phyloP scores from a whole-genome alignment of 768 basidiomycete species.

The Lentinula guzmanii region DNA sequence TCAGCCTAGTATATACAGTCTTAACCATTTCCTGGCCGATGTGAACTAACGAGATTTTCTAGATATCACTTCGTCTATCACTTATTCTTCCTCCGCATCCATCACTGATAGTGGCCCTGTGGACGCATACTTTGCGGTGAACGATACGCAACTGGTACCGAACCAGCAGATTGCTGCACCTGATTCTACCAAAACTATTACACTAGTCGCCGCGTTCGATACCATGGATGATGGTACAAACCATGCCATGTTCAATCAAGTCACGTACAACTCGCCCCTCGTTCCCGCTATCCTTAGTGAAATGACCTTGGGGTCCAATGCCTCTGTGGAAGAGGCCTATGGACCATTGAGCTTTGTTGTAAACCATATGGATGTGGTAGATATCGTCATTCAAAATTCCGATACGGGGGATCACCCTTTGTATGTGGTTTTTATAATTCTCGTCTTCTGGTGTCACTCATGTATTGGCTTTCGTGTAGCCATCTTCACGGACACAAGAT shows the following conservation, averaged over 20 bases:
- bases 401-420: conserved; percentile 82
- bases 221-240: conserved; percentile 86
- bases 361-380: conserved; percentile 67
- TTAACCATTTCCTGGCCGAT: not conserved
- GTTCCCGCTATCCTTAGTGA: conserved; percentile 76
- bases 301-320: conserved; percentile 71
- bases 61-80: conserved; percentile 84
- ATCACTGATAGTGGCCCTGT: conserved; percentile 48
- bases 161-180: conserved; percentile 44
- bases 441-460: not conserved
- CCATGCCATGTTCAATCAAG: conserved; percentile 67
- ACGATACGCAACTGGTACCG: conserved; percentile 70
- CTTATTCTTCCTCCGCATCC: conserved; percentile 54
- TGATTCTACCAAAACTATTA: conserved; percentile 49
- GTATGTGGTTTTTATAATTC: conserved; percentile 34
- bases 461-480: conserved; percentile 33
- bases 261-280: conserved; percentile 62
- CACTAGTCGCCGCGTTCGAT: conserved; percentile 72
- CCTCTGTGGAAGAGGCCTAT: conserved; percentile 63
- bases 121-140: conserved; percentile 51
- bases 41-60: not conserved
- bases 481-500: conserved; percentile 89
- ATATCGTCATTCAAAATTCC: conserved; percentile 69
- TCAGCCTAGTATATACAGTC: conserved; percentile 55
- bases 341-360: conserved; percentile 76